Evolutionary conservation across 2,329 filamentous ascomycete species (phyloP).

Genomic region (Dactylellina cionopaga): DNA sequence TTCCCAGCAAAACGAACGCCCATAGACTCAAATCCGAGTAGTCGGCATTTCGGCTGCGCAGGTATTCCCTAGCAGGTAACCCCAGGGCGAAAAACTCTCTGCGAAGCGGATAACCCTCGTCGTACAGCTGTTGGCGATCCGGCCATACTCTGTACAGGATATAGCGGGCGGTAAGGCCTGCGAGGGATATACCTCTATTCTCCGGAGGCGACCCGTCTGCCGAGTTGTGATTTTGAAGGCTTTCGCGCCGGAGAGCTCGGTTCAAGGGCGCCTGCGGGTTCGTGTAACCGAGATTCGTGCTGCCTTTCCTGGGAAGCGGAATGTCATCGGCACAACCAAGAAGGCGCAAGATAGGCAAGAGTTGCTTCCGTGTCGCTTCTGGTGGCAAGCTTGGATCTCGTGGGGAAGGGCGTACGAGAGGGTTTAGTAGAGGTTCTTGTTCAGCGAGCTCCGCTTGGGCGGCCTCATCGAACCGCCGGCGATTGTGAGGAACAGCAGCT

Average conservation of each 20-base stretch:
- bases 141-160: conserved; percentile 39
- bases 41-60: conserved; percentile 31
- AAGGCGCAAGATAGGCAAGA: conserved; percentile 44
- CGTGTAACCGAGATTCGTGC: conserved; percentile 23
- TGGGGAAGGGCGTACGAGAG: neutral
- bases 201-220: conserved; percentile 3
- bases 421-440: neutral
- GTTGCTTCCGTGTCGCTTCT: conserved; percentile 18
- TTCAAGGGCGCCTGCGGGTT: too few relatives aligned
- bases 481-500: neutral
- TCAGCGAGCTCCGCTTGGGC: neutral
- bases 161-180: conserved; percentile 39
- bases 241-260: conserved; percentile 32
- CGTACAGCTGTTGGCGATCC: conserved; percentile 12
- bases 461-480: conserved; percentile 6
- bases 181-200: conserved; percentile 25
- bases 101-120: conserved; percentile 35
- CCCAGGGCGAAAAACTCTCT: conserved; percentile 8
- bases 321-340: conserved; percentile 47
- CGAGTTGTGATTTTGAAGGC: neutral
- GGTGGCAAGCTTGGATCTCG: neutral
- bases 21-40: conserved; percentile 16
- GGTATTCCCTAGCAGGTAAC: conserved; percentile 8
- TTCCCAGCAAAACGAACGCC: conserved; percentile 35
- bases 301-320: conserved; percentile 32